Evolutionary conservation across 2,329 filamentous ascomycete genomes (phyloP).

Genomic region (Claviceps fusiformis): DNA sequence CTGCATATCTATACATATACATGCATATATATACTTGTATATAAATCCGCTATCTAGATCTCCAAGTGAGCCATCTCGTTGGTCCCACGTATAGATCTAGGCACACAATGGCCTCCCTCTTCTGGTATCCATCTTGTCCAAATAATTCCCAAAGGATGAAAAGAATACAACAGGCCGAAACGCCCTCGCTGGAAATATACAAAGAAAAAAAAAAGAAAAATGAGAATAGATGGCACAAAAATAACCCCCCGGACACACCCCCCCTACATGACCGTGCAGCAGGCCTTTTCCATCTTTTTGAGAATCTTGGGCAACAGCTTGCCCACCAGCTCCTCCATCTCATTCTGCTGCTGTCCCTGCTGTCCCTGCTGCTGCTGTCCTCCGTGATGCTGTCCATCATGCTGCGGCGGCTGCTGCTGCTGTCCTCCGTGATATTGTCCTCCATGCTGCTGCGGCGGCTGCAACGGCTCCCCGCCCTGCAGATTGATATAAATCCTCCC

Average conservation of each 20-base stretch:
- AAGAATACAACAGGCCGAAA: background rate
- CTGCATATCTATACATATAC: no score
- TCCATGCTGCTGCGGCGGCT: conserved; percentile 17
- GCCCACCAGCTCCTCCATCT: conserved; percentile 45
- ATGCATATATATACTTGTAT: no score
- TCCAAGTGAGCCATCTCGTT: no score
- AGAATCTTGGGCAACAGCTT: conserved; percentile 47
- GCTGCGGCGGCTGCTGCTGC: conserved; percentile 18
- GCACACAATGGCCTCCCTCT: no score
- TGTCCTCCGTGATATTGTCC: conserved; percentile 13
- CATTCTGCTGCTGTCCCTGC: conserved; percentile 33
- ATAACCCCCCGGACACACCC: conserved; percentile 10
- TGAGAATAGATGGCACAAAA: background rate
- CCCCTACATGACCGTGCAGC: conserved; percentile 63
- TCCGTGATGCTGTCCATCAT: conserved; percentile 21
- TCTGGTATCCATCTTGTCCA: background rate
- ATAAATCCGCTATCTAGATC: no score
- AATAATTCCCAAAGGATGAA: background rate
- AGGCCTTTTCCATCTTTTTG: conserved; percentile 52
- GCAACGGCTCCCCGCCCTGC: conserved; percentile 51
- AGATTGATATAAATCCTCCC: conserved; percentile 83
- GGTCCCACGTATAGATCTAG: no score
- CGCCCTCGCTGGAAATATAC: background rate
- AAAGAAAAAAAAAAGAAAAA: background rate
- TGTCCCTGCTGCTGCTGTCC: conserved; percentile 21